Base-by-base conservation (phyloP, 805 yeast genomes). In the Metschnikowia picachoensis region DNA sequence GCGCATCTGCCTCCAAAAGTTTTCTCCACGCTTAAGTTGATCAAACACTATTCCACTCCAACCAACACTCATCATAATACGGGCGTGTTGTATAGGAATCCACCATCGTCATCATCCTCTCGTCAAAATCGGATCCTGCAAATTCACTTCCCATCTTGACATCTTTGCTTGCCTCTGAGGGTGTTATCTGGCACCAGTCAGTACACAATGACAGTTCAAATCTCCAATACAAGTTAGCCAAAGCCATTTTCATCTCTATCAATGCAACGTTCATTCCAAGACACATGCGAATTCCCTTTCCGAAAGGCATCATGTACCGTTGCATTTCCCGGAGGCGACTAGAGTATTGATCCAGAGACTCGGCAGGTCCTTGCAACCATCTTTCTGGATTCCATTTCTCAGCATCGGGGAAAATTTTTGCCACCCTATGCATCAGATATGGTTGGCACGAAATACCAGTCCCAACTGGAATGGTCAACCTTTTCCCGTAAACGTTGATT, bases 251-350 rank as follows among this genome's bases (percentile, higher is more conserved):
- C 71, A 84, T 81, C 58, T 83, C 90, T 35, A 78, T 76, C 15
- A 77, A 62, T 0, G 90, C 90, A 35, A 85, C 60, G 58, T 84
- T 73, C 80, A 80, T 76, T 1, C 92, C 91, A 44, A 83, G 66
- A 57, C 92, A 85, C 89, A 83, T 83, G 51, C 89, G 66, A 16
- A 81, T 71, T 3, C 91, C 92, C 35, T 80, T 77, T 1, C 91
- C 90, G 66, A 85, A 85, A 0, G 85, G 81, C 74, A 83, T 76
- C 72, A 83, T 76, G 53, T 71, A 70, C 43, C 67, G 72, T 46
- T 72, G 70, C 79, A 81, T 83, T 8, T 43, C 44, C 43, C 64
- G 71, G 30, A 76, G 55, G 34, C 83, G 57, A 6, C 46, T 51
- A 6, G 56, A 57, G 56, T 59, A 75, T 4, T 63, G 68, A 2